Percentiles rank a stretch among this genome's conserved stretches.
Conservation (phyloP, 2,329 filamentous ascomycete species). For the Botrytis paeoniae region DNA sequence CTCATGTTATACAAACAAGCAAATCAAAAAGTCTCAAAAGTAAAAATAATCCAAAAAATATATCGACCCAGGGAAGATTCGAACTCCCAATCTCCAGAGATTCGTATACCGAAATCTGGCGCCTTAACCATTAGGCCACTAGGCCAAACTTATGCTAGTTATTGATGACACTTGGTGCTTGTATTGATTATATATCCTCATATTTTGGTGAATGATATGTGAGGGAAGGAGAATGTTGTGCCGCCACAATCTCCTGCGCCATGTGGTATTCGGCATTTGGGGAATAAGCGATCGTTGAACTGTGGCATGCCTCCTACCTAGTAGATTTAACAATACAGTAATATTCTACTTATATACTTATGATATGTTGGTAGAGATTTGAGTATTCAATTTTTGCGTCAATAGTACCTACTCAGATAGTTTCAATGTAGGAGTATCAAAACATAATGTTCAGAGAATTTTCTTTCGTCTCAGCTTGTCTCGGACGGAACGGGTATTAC, state of each 20-base stretch:
- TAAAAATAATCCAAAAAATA: background rate
- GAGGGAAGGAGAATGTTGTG: background rate
- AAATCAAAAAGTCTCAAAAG: too few relatives aligned
- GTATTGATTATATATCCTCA: background rate
- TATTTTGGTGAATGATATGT: background rate
- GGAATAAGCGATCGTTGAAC: background rate
- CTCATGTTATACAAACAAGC: background rate
- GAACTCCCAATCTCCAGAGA: constrained; percentile 32
- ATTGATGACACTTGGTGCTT: background rate
- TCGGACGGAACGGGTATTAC: background rate
- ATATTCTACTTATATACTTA: background rate
- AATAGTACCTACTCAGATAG: background rate
- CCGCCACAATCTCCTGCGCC: background rate
- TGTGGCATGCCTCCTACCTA: background rate
- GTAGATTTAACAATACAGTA: background rate
- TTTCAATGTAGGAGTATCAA: background rate
- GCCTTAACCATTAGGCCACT: constrained; percentile 31
- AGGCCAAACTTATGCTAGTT: background rate
- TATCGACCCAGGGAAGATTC: constrained; percentile 30
- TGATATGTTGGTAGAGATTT: background rate
- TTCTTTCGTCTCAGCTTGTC: background rate
- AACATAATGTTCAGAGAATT: background rate
- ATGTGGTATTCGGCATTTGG: background rate
- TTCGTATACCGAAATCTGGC: constrained; percentile 28
- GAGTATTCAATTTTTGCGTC: background rate